Evolutionary conservation across 163 green algal species (phyloP), one percentile per base, ranked within the genome.

Genomic region (Scenedesmus sp.): DNA sequence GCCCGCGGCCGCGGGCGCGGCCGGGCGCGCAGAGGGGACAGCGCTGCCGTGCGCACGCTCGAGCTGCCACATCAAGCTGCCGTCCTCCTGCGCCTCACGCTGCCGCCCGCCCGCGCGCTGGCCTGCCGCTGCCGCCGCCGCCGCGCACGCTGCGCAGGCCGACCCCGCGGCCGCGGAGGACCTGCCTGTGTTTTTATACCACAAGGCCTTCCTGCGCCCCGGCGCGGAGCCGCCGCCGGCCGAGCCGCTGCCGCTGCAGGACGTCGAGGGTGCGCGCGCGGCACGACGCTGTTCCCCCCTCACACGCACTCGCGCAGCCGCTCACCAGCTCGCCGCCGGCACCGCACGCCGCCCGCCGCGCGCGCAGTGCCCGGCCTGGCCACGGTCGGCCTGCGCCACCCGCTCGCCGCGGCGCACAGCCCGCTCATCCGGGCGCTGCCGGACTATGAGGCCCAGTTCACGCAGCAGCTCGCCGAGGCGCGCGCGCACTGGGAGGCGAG

Each of bases 381-480:
- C 28, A 66, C 82, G 57, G 87, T 77, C 48, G 84, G 72, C 51
- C 71, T 84, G 34, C 66, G 83, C 7, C 94, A 98, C 82, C 86
- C 85, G 9, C 80, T 98, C 60, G 82, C 92, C 57, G 42, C 34
- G 4, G 85, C 86, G 0, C 53, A 84, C 36, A 90, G 74, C 48
- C 93, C 93, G 45, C 86, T 95, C 57, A 81, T 98, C 39, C 82
- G 92, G 2, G 89, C 92, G 1, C 87, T 98, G 70, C 94, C 94
- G 4, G 85, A 91, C n/a, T 95, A 94, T 76, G 92, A 98, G 86
- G 90, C 91, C n/a, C 78, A 92, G 51, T 97, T 98, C 57, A 63
- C 82, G 33, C 79, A 91, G 72, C 85, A 94, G 63, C 62, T 93
- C 28, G 84, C 85, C 17, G 85, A 88, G 64, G 90, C 81, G 17